phyloP scores from a whole-genome alignment of 495 filamentous ascomycete species.

The Neurospora pannonica region DNA sequence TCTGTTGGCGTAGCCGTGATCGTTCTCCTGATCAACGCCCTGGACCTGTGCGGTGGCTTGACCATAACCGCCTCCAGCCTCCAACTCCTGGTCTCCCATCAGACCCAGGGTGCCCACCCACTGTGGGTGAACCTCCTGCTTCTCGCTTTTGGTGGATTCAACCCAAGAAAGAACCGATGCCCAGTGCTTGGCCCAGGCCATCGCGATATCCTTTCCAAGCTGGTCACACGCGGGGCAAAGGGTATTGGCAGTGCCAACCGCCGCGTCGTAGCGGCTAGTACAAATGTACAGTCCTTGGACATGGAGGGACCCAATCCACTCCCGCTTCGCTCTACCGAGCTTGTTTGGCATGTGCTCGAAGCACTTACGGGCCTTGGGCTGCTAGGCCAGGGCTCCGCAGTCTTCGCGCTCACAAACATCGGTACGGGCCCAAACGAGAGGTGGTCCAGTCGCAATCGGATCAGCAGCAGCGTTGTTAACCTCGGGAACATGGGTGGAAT shows the following conservation, averaged over 20 bases:
- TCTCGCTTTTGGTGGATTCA: rapidly evolving
- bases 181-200: background rate
- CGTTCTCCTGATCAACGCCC: too few relatives aligned
- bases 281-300: rapidly evolving
- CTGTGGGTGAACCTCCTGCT: background rate
- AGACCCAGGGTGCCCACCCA: background rate
- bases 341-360: background rate
- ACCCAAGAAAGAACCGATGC: background rate
- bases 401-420: background rate
- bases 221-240: background rate
- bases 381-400: background rate
- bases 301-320: background rate
- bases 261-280: background rate
- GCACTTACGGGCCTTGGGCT: background rate
- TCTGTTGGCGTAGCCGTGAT: too few relatives aligned
- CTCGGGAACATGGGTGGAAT: background rate
- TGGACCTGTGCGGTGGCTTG: too few relatives aligned
- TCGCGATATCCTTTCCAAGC: too few relatives aligned
- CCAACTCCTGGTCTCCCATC: too few relatives aligned
- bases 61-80: too few relatives aligned
- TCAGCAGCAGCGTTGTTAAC: too few relatives aligned
- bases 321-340: background rate
- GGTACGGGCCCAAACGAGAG: background rate
- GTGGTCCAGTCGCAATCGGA: background rate
- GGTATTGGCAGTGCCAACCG: background rate